Conservation (phyloP, 768 basidiomycete species). For the Guyanaporus albipodus region DNA sequence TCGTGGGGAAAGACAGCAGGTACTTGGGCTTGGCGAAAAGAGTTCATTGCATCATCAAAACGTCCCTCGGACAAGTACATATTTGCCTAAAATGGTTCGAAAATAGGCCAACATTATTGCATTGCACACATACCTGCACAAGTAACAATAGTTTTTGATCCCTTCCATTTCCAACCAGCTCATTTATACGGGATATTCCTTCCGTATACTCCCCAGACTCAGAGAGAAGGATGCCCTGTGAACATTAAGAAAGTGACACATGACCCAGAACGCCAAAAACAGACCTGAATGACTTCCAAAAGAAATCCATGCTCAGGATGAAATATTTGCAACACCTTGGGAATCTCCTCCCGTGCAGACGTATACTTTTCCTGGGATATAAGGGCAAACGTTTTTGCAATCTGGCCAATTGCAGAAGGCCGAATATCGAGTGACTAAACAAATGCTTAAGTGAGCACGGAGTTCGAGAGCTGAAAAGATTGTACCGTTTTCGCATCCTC, state of each 20-base stretch:
- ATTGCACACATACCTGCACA: conserved; percentile 8
- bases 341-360: conserved; percentile 5
- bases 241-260: background rate
- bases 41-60: conserved; percentile 8
- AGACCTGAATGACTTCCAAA: conserved; percentile 12
- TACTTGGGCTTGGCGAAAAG: conserved; percentile 5
- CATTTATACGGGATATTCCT: background rate
- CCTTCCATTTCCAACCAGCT: background rate
- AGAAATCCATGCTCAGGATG: background rate
- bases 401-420: conserved; percentile 13
- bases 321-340: background rate
- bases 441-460: background rate
- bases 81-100: conserved; percentile 7
- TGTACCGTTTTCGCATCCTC: conserved; percentile 11
- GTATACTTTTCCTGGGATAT: background rate
- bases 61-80: conserved; percentile 5
- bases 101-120: background rate
- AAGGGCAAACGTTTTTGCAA: conserved; percentile 12
- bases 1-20: conserved; percentile 13
- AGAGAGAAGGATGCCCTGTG: conserved; percentile 12
- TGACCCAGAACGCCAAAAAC: background rate
- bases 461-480: background rate
- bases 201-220: conserved; percentile 5
- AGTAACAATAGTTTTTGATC: conserved; percentile 4
- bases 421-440: conserved; percentile 9